Base-by-base conservation (phyloP, 1,284 basidiomycete genomes). In the Xanthoconium separans region DNA sequence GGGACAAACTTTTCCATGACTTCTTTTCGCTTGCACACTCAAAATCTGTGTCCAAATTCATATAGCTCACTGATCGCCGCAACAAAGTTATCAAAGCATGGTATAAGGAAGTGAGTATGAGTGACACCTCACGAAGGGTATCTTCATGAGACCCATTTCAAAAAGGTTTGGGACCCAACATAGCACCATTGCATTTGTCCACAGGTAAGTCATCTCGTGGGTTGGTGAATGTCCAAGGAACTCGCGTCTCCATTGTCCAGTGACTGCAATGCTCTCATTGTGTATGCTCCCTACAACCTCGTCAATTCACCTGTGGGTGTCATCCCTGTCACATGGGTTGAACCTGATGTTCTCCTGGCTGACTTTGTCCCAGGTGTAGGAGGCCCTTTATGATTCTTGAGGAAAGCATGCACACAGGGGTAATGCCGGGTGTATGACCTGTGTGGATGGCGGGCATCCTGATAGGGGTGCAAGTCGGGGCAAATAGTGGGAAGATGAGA, bases 101-200 rank as follows among this genome's bases (percentile, higher is more conserved):
- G 70, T 78, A 85, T 56, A 70, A 80, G 47, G 71, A 83, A 65
- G 89, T 84, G 57, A 51, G 76, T 58, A 22, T 16, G 41, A 39
- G 8, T 47, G 16, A 22, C 42, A 15, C 42, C n/a, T 46, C 51
- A 34, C 30, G 8, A 24, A n/a, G n/a, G n/a, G 15, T 29, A 42
- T 48, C 41, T 41, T n/a, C n/a, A n/a, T 44, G 44, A 43, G 41
- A 30, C 18, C 15, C 6, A 37, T 30, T 34, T 24, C 39, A 29
- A 44, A 47, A n/a, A 48, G 83, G 81, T 92, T 6, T 95, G 92
- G 92, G 75, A 84, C 27, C 76, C n/a, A 82, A 53, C 64, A 85
- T 52, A 65, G 70, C 0, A 81, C 95, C 50, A 82, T 95, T 34
- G 84, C 84, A 11, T 90, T 91, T 6, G 82, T 85, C 1, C 85